Conservation (phyloP, 306 rosid species). For the Rosa multiflora region DNA sequence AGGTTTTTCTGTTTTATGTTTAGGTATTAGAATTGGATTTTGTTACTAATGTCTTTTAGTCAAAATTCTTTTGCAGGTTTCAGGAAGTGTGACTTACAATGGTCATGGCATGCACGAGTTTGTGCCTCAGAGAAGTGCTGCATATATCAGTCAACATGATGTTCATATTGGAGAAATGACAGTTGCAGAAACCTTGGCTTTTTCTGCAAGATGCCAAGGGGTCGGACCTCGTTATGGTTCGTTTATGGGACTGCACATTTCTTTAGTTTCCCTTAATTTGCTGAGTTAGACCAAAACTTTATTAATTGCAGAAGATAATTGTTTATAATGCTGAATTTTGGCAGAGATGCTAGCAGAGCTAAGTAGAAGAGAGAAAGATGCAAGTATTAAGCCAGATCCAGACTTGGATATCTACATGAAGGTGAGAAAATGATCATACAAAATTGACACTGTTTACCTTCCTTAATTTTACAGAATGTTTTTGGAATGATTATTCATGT, state of each 20-base stretch:
- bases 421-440: conserved; percentile 14
- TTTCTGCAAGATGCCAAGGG: conserved; percentile 32
- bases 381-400: conserved; percentile 21
- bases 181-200: conserved; percentile 19
- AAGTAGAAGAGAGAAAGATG: conserved; percentile 25
- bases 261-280: neutral
- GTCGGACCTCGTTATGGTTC: conserved; percentile 28
- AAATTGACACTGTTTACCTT: neutral
- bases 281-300: neutral
- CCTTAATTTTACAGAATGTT: neutral
- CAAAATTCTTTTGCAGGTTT: neutral
- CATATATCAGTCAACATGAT: conserved; percentile 25
- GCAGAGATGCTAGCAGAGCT: conserved; percentile 21
- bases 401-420: conserved; percentile 29
- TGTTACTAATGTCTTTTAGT: neutral
- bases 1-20: neutral
- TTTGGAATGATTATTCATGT: neutral
- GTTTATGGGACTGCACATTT: neutral
- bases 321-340: neutral
- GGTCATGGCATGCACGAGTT: conserved; percentile 27
- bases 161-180: conserved; percentile 27
- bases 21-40: neutral
- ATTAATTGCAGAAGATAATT: neutral
- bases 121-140: conserved; percentile 21
- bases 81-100: conserved; percentile 27